Evolutionary conservation across 202 grass and related monocot genomes (phyloP), one percentile per base, ranked within the genome.

Genomic region (Digitaria exilis): DNA sequence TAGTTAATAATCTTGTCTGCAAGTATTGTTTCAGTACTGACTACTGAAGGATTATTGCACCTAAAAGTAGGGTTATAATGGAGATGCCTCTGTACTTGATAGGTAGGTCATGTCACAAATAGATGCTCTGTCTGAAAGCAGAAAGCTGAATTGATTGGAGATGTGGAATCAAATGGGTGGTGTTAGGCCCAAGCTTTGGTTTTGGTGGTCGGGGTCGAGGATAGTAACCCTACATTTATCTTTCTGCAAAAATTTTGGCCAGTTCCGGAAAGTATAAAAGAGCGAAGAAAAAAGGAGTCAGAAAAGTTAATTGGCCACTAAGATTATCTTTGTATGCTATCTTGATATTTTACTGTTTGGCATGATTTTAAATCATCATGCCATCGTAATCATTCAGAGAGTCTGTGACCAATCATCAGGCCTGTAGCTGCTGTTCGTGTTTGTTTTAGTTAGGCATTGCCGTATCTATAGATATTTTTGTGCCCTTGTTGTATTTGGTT

Each of bases 141-240:
- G 62, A 55, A 83, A 87, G 60, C 52, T 86, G 62, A 55, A 83
- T 84, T 87, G 68, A 76, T 87, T 84, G 69, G 73, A 86, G 32
- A 68, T 79, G 88, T 79, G 60, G 75, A 90, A 84, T 61, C 45
- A 30, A 25, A 79, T 83, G 51, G 79, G 62, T 77, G 29, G 64
- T 65, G 82, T 71, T 89, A 71, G 74, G 28, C 15, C 34, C 51
- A 75, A 84, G 80, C 61, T 87, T 83, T 83, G 12, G 14, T 58
- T 58, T 82, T 79, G 34, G 60, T 84, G 17, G 63, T 78, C 2
- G 22, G 56, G 32, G n/a, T n/a, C n/a, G n/a, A n/a, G n/a, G 65
- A 71, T 80, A 49, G 29, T 44, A 63, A 69, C 22, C 65, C 1
- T 52, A 75, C 62, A 52, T 54, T 56, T 84, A 25, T 80, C 69